Base-by-base conservation (phyloP, 805 yeast species). In the Ogataea angusta region DNA sequence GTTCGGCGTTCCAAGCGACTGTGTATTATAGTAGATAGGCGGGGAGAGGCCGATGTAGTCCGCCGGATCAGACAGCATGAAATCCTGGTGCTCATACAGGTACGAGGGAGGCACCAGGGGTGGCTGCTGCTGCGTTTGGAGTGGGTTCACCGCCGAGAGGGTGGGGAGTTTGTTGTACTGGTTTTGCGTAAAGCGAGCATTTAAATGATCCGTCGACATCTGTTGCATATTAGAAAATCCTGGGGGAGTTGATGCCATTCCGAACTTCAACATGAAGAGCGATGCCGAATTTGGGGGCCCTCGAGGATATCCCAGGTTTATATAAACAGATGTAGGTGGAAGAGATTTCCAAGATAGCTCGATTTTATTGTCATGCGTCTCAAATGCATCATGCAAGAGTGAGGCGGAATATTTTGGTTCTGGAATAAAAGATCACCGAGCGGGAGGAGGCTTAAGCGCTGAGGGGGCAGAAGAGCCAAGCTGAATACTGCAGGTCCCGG, bases 241-340 rank as follows among this genome's bases (percentile, higher is more conserved):
- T 14, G 22, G 22, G 14, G 33, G 33, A 17, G 24, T 14, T 10
- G 33, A 30, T n/a, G 33, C 24, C 33, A 30, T 30, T 18, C 23
- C 23, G 33, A 30, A 14, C 23, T 30, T 30, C 33, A 30, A 30
- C 33, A 30, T 30, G 19, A 17, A 30, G 14, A 29, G 31, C 31
- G 7, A 7, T 6, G 12, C 21, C 19, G 19, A 15, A 9, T 17
- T 12, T 29, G 21, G 6, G 19, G 31, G 31, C 17, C 15, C 12
- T 29, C 8, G 15, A 29, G n/a, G 31, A 16, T 13, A 24, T 24
- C 13, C 27, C 14, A n/a, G 14, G 9, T n/a, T 24, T 24, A 24
- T 24, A 24, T 24, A 24, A 24, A n/a, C 14, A 10, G n/a, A 10
- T n/a, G 27, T 19, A 19, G 27, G 27, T 24, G 27, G n/a, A 23